These are phyloP conservation scores for Chlorella sp. DNA, from an alignment of 139 green algal genomes.

Conservation along the genomic window DNA sequence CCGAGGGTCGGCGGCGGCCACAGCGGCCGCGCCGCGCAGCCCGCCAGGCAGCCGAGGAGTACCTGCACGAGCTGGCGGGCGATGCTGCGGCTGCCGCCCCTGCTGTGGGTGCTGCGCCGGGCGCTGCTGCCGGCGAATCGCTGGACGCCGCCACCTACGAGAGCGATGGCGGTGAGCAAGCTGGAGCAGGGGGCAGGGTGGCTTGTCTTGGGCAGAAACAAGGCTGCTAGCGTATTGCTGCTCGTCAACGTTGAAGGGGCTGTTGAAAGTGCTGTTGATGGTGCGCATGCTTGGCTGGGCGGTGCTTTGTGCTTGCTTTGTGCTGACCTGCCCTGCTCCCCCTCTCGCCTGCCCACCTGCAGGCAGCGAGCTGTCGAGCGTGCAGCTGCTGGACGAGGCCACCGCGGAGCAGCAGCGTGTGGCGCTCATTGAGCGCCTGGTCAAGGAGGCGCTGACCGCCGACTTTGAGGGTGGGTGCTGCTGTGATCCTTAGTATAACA, in stretches of 20 bases:
- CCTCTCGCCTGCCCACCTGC: background rate
- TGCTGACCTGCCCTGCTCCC: background rate
- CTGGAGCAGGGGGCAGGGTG: no score
- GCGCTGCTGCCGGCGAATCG: background rate
- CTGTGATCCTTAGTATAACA: background rate
- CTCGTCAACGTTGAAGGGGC: no score
- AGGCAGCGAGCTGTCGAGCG: slow-evolving; percentile 35
- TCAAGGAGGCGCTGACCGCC: slow-evolving; percentile 20
- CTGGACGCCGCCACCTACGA: slow-evolving; percentile 11
- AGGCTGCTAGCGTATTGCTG: no score
- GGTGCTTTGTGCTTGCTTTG: no score
- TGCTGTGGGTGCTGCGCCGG: background rate
- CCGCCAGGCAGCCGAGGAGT: background rate
- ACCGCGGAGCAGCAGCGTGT: slow-evolving; percentile 34
- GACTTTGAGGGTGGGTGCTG: slow-evolving; percentile 39
- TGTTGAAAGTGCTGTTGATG: no score
- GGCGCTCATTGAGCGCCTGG: slow-evolving; percentile 44
- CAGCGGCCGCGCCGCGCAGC: slow-evolving; percentile 14
- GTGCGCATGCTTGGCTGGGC: no score
- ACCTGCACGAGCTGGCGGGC: slow-evolving; percentile 10
- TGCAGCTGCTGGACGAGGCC: slow-evolving; percentile 28
- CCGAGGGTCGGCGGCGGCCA: slow-evolving; percentile 18
- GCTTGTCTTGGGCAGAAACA: no score
- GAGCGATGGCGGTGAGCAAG: slow-evolving; percentile 27
- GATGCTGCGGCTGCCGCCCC: background rate